Evolutionary conservation across 495 filamentous ascomycete genomes (phyloP).

Genomic region (Trichoderma parareesei): DNA sequence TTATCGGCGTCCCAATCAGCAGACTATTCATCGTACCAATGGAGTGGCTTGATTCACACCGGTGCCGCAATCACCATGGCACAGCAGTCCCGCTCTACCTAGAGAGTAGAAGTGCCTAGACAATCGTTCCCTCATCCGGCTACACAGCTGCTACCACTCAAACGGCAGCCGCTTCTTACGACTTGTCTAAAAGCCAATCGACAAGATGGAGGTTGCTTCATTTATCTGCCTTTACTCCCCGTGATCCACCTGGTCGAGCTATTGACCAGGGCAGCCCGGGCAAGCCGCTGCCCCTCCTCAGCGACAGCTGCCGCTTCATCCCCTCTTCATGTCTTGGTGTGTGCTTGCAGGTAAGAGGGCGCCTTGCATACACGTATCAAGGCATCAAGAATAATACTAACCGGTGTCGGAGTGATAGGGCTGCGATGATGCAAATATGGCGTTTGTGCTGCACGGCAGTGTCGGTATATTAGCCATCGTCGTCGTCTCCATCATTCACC

Average conservation of each 20-base stretch:
- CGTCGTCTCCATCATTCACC: background rate
- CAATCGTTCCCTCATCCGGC: background rate
- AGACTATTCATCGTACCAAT: background rate
- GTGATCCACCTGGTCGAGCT: background rate
- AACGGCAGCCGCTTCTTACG: background rate
- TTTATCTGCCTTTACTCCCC: slow-evolving; percentile 4
- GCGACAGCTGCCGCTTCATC: background rate
- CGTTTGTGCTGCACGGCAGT: background rate
- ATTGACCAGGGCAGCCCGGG: slow-evolving; percentile 7
- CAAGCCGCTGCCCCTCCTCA: slow-evolving; percentile 2
- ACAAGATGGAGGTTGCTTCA: background rate
- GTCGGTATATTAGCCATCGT: slow-evolving; percentile 1
- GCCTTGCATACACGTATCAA: background rate
- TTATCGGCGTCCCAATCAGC: background rate
- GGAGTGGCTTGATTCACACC: background rate
- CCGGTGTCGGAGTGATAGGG: background rate
- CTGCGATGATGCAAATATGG: slow-evolving; percentile 8
- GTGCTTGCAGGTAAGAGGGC: background rate
- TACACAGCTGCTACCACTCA: background rate
- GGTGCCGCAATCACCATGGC: background rate
- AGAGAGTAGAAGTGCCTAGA: background rate
- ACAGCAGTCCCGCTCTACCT: background rate
- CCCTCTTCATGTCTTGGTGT: background rate
- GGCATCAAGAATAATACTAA: background rate
- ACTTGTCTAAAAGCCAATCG: background rate